These are phyloP conservation scores for Jackrogersella minutella DNA, from an alignment of 495 filamentous ascomycete genomes.

Conservation along the genomic window DNA sequence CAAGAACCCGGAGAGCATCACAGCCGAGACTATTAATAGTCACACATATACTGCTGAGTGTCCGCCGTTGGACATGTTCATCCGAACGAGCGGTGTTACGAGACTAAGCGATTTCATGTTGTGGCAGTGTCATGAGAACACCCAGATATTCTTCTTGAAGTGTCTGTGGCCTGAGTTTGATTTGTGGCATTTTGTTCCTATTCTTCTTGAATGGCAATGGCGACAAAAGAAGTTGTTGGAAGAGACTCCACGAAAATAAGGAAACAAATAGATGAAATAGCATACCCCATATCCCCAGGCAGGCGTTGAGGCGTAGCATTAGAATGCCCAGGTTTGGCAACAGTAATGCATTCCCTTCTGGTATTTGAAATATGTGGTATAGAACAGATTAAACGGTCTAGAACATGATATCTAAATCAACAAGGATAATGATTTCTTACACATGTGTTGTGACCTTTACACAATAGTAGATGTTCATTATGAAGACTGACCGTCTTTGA, in stretches of 20 bases:
- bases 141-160: constrained; percentile 89
- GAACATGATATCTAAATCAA: neutral
- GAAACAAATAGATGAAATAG: neutral
- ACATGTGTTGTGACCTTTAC: too few relatives aligned
- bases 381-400: neutral
- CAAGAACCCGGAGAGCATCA: constrained; percentile 83
- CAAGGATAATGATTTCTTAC: neutral
- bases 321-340: neutral
- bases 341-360: neutral
- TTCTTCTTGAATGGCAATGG: constrained; percentile 91
- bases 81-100: constrained; percentile 91
- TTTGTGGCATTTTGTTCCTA: constrained; percentile 91
- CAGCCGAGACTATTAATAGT: constrained; percentile 73
- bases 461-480: too few relatives aligned
- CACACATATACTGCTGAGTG: constrained; percentile 85
- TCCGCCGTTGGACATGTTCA: constrained; percentile 87
- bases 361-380: constrained; percentile 1
- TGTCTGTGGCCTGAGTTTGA: constrained; percentile 97
- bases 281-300: constrained; percentile 15
- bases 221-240: constrained; percentile 62
- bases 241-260: constrained; percentile 48
- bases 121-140: constrained; percentile 94
- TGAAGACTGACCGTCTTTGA: too few relatives aligned
- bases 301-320: constrained; percentile 30
- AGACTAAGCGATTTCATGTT: constrained; percentile 97